Conservation (phyloP, 371 early-diverging fungal genomes). For the Mucor racemosus region DNA sequence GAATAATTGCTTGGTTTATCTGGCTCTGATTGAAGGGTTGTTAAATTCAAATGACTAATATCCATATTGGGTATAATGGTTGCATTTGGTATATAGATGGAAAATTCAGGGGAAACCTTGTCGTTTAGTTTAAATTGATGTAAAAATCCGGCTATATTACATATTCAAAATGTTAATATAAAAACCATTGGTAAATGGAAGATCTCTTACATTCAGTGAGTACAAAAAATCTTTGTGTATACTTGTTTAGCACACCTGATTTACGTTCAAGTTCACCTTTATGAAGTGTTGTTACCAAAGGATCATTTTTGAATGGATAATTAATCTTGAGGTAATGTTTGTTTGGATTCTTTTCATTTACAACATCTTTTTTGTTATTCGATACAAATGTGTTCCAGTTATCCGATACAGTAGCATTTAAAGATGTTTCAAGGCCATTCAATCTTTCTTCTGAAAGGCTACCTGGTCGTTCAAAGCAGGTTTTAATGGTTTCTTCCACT, state of each 20-base stretch:
- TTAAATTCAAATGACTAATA: not conserved
- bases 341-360: conserved; percentile 30
- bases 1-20: conserved; percentile 2
- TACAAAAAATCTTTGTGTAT: conserved; percentile 34
- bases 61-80: conserved; percentile 20
- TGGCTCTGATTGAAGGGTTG: not conserved
- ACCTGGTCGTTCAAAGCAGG: conserved; percentile 25
- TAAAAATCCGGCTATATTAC: conserved; percentile 37
- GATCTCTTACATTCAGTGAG: conserved; percentile 40
- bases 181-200: not conserved
- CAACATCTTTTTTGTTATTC: conserved; percentile 39
- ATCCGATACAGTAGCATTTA: conserved; percentile 25
- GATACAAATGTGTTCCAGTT: conserved; percentile 31
- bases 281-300: conserved; percentile 40
- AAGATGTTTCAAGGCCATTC: conserved; percentile 15
- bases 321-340: conserved; percentile 47
- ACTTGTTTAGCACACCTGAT: conserved; percentile 42
- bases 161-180: not conserved
- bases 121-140: conserved; percentile 46
- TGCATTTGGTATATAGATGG: conserved; percentile 38
- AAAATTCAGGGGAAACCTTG: conserved; percentile 41
- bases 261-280: conserved; percentile 44
- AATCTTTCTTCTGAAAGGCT: conserved; percentile 19
- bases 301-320: conserved; percentile 43
- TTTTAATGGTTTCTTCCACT: conserved; percentile 28